These are phyloP conservation scores for Penicillium herquei DNA, from an alignment of 495 filamentous ascomycete genomes.

Conservation along the genomic window DNA sequence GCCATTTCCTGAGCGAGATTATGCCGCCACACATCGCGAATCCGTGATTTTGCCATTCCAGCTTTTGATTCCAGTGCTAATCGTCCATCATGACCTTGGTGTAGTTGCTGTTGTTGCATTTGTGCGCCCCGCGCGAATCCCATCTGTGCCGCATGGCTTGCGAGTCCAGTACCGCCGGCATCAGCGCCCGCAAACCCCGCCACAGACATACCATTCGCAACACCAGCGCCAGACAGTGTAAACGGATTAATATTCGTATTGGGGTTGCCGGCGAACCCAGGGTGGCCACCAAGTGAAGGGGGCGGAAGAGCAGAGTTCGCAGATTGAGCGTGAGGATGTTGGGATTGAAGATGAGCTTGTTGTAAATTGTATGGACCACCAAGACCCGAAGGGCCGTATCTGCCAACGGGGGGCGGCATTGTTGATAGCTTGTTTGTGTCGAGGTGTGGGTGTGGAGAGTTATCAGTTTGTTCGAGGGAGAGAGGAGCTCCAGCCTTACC, in stretches of 20 bases:
- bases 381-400: constrained; percentile 53
- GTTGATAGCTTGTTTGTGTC: constrained; percentile 4
- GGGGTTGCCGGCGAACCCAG: constrained; percentile 59
- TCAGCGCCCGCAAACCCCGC: constrained; percentile 58
- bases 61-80: constrained; percentile 41
- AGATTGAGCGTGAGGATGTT: constrained; percentile 53
- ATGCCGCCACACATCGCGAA: constrained; percentile 91
- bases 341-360: constrained; percentile 49
- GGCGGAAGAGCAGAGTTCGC: constrained; percentile 57
- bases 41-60: constrained; percentile 63
- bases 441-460: neutral
- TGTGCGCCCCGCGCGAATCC: constrained; percentile 77
- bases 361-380: constrained; percentile 53
- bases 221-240: constrained; percentile 50
- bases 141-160: constrained; percentile 85
- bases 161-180: constrained; percentile 75
- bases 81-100: constrained; percentile 51
- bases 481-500: constrained; percentile 21
- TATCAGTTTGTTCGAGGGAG: constrained; percentile 21
- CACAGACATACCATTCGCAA: constrained; percentile 52
- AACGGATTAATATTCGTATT: constrained; percentile 71
- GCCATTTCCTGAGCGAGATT: constrained; percentile 92
- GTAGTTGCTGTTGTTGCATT: constrained; percentile 63
- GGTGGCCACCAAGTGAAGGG: constrained; percentile 57
- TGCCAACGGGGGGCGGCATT: constrained; percentile 44